Evolutionary conservation across 129 eudicot species (phyloP).

Genomic region (Smallanthus sonchifolius): DNA sequence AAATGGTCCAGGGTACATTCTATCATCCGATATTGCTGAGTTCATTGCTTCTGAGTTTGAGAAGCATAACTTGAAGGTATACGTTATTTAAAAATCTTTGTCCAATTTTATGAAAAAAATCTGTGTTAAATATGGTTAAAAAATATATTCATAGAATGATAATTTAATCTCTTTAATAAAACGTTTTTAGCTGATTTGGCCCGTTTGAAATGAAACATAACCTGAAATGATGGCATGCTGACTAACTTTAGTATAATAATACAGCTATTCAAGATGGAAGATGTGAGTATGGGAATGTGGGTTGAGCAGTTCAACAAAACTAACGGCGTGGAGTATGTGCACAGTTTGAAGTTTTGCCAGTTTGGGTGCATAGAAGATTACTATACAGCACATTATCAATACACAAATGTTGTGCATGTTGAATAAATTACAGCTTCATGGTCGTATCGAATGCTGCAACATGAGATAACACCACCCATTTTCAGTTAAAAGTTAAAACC

Average conservation of each 20-base stretch:
- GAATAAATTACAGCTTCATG: slow-evolving; percentile 60
- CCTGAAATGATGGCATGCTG: no score
- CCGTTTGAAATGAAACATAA: no score
- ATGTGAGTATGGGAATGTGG: slow-evolving; percentile 99
- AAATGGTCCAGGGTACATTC: slow-evolving; percentile 85
- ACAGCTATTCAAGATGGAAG: slow-evolving; percentile 90
- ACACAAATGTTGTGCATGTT: slow-evolving; percentile 91
- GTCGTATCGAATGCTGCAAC: slow-evolving; percentile 81
- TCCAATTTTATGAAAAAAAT: no score
- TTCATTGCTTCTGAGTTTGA: slow-evolving; percentile 61
- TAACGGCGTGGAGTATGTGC: slow-evolving; percentile 67
- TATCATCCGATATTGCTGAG: slow-evolving; percentile 80
- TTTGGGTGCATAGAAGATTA: slow-evolving; percentile 86
- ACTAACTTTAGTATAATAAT: no score
- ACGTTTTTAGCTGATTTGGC: no score
- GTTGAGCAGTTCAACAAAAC: slow-evolving; percentile 67
- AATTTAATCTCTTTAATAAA: no score
- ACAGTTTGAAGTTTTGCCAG: slow-evolving; percentile 83
- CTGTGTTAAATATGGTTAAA: no score
- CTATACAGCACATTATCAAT: slow-evolving; percentile 87
- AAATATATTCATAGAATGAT: no score
- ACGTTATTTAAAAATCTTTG: no score
- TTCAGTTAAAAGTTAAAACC: no score
- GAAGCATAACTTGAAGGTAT: slow-evolving; percentile 50
- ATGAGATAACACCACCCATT: slow-evolving; percentile 53